Evolutionary conservation across 2,329 filamentous ascomycete species (phyloP), one percentile per base, ranked within the genome.

Genomic region (Cladosporium colombiae): DNA sequence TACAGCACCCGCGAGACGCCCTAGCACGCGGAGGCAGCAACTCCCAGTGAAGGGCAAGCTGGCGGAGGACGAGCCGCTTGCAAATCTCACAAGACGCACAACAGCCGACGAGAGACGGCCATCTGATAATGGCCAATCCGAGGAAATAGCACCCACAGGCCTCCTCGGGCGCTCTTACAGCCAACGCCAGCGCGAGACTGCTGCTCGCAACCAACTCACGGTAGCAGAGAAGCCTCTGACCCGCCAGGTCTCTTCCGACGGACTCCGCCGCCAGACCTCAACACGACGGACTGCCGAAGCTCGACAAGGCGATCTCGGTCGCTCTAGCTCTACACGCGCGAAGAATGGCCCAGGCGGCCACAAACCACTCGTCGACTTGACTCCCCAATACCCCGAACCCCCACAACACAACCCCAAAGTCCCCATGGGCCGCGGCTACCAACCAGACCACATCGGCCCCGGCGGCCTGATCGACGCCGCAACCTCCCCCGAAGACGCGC

Each of bases 341-440:
- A 70, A 66, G 62, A 61, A 56, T 18, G 70, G 76, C 60, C 75
- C 72, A 6, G 74, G 77, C 27, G 79, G 76, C 71, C 82, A 82
- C 2, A 87, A 87, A 68, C 89, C 90, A 1, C 81, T 93, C 6
- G 78, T 93, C 33, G 90, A 91, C 72, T 82, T 92, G 49, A 88
- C 87, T 0, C 87, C 88, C 0, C 81, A 82, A 58, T 90, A 89
- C 72, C 82, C 84, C 59, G 88, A 90, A 68, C 83, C 88, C 7
- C 88, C 88, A 21, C 82, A 89, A 75, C 83, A 84, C 72, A 77
- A 80, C 62, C 81, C 80, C 56, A 84, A 85, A 58, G 81, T 83
- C 16, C 83, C 80, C 57, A 84, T 85, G 58, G 81, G 83, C 18
- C 83, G 83, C 66, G 86, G 86, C 4, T 80, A 75, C 72, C 64